Conservation (phyloP, 108 stramenopile species). For the Skeletonema costatum region DNA sequence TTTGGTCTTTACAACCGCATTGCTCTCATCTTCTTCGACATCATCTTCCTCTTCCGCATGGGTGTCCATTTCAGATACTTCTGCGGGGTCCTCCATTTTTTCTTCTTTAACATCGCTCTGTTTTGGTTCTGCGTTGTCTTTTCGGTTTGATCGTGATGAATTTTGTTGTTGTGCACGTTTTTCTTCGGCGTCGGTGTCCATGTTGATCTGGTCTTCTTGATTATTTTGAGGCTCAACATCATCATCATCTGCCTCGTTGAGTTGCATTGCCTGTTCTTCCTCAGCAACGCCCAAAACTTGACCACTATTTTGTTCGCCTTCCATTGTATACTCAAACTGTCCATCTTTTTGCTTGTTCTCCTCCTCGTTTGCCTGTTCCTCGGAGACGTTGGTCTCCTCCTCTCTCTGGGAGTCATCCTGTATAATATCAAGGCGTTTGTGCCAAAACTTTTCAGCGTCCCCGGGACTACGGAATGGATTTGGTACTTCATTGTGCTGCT, state of each 20-base stretch:
- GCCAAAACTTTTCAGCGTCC: conserved; percentile 85
- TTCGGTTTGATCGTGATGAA: conserved; percentile 20
- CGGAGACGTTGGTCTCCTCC: conserved; percentile 4
- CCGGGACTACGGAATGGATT: conserved; percentile 90
- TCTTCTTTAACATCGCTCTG: conserved; percentile 33
- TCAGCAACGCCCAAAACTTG: conserved; percentile 84
- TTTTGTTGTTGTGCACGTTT: conserved; percentile 25
- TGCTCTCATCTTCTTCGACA: conserved; percentile 24
- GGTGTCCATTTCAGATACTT: conserved; percentile 2
- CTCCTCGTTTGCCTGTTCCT: conserved; percentile 27
- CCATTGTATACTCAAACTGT: conserved; percentile 74
- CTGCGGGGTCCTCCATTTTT: conserved; percentile 20
- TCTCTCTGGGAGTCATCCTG: conserved; percentile 44
- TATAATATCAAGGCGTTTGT: conserved; percentile 72
- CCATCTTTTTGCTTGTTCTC: conserved; percentile 59
- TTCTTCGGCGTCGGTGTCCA: conserved; percentile 36
- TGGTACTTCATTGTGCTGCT: conserved; percentile 51
- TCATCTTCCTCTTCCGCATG: conserved; percentile 20
- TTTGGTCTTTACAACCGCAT: not conserved
- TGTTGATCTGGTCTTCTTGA: conserved; percentile 6
- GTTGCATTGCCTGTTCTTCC: conserved; percentile 58
- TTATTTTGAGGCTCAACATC: conserved; percentile 38
- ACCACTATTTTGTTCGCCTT: conserved; percentile 63
- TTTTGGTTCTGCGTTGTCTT: conserved; percentile 22
- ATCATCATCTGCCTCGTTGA: conserved; percentile 46